Conservation (phyloP, 2,329 filamentous ascomycete species). For the Alternaria brassicae region DNA sequence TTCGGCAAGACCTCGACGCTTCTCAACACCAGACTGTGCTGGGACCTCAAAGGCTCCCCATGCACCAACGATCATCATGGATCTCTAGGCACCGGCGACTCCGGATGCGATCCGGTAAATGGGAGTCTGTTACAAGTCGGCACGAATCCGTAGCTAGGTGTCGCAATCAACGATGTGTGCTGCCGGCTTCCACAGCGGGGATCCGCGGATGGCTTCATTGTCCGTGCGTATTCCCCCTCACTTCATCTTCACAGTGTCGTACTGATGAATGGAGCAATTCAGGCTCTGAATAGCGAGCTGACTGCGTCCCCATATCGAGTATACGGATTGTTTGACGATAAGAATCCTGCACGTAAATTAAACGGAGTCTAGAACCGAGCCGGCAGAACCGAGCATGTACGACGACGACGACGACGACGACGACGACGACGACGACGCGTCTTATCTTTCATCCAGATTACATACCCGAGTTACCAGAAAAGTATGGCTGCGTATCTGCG, state of each 20-base stretch:
- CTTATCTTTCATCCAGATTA: neutral
- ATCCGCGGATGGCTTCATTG: conserved; percentile 20
- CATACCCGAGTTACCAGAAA: neutral
- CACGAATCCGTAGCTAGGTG: conserved; percentile 17
- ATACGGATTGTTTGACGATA: neutral
- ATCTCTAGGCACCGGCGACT: conserved; percentile 14
- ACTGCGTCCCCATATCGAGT: conserved; percentile 6
- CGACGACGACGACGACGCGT: neutral
- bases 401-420: neutral
- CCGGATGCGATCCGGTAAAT: conserved; percentile 27
- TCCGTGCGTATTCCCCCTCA: conserved; percentile 32
- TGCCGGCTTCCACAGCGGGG: conserved; percentile 26
- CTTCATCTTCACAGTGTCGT: conserved; percentile 22
- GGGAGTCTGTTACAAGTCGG: conserved; percentile 27
- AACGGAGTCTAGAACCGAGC: conserved; percentile 3
- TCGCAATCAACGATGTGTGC: conserved; percentile 29
- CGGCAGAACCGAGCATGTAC: neutral
- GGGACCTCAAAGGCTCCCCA: conserved; percentile 33
- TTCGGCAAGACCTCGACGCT: neutral
- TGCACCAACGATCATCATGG: conserved; percentile 15
- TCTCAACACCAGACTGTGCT: neutral
- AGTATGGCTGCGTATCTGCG: neutral
- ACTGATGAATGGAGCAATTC: conserved; percentile 8
- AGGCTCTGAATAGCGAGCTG: neutral
- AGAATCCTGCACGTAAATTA: conserved; percentile 4